Evolutionary conservation across 352 stramenopile genomes (phyloP).

Genomic region (Globisporangium mamillatum): DNA sequence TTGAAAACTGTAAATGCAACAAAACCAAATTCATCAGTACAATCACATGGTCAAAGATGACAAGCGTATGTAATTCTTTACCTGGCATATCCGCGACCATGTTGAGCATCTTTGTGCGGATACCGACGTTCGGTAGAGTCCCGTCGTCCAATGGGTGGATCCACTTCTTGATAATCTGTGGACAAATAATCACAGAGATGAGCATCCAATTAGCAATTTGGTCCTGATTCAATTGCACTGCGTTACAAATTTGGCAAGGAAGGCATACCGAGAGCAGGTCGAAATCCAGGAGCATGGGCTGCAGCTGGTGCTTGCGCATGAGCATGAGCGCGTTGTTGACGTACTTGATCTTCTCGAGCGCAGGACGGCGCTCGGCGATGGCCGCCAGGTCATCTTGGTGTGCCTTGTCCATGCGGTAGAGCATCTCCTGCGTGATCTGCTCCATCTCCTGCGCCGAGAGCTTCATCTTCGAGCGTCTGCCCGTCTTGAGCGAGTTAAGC

Average conservation of each 20-base stretch:
- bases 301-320: constrained; percentile 79
- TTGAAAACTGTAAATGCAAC: constrained; percentile 61
- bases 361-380: constrained; percentile 55
- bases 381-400: constrained; percentile 68
- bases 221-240: not conserved
- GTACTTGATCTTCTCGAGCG: constrained; percentile 87
- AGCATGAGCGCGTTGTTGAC: constrained; percentile 68
- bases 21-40: not conserved
- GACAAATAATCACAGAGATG: not conserved
- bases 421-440: constrained; percentile 81
- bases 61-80: constrained; percentile 6
- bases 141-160: constrained; percentile 83
- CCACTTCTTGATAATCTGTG: constrained; percentile 89
- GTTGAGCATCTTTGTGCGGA: constrained; percentile 85
- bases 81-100: constrained; percentile 77
- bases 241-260: not conserved
- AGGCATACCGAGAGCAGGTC: constrained; percentile 72
- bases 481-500: constrained; percentile 83
- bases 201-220: constrained; percentile 2
- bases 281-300: constrained; percentile 87
- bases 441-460: constrained; percentile 86
- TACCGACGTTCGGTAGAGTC: constrained; percentile 74
- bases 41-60: not conserved
- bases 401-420: constrained; percentile 89
- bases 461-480: constrained; percentile 71